Percentiles rank a stretch among this genome's conserved stretches.
Conservation (phyloP, 306 rosid species). For the Phaseolus lunatus region DNA sequence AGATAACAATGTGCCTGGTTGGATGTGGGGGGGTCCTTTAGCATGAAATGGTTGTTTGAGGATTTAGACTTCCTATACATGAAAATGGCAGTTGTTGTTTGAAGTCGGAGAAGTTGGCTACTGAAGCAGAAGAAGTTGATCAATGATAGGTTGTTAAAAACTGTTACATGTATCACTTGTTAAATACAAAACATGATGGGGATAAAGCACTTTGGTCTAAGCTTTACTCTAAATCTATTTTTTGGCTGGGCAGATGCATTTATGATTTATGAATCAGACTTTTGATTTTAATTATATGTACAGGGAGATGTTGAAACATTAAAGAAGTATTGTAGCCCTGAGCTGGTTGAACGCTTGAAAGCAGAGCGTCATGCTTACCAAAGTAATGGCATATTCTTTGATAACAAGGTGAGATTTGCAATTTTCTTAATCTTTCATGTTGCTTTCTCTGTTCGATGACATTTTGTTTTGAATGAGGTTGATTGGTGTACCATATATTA, state of each 20-base stretch:
- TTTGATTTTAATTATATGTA: constrained; percentile 46
- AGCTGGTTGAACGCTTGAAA: constrained; percentile 89
- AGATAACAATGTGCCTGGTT: neutral
- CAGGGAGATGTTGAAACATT: constrained; percentile 84
- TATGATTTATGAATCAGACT: constrained; percentile 42
- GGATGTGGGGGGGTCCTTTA: constrained; percentile 22
- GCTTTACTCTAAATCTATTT: constrained; percentile 16
- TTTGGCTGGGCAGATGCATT: constrained; percentile 24
- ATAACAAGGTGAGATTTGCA: constrained; percentile 75
- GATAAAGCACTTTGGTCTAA: constrained; percentile 11
- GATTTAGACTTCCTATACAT: constrained; percentile 7
- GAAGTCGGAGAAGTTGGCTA: constrained; percentile 7
- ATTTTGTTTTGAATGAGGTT: constrained; percentile 23
- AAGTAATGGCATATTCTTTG: constrained; percentile 80
- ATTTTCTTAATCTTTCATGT: constrained; percentile 23
- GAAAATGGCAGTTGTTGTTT: constrained; percentile 10
- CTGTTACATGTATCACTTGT: constrained; percentile 9
- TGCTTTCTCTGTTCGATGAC: constrained; percentile 28
- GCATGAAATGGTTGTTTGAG: constrained; percentile 9
- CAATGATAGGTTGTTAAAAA: constrained; percentile 9
- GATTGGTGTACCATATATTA: neutral
- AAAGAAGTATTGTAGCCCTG: constrained; percentile 78
- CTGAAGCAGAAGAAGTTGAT: constrained; percentile 21
- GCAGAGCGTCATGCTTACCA: constrained; percentile 80
- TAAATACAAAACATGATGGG: constrained; percentile 29